Percentiles rank a stretch among this genome's conserved stretches.
Conservation (phyloP, 2,329 filamentous ascomycete genomes). For the Metarhizium guizhouense region DNA sequence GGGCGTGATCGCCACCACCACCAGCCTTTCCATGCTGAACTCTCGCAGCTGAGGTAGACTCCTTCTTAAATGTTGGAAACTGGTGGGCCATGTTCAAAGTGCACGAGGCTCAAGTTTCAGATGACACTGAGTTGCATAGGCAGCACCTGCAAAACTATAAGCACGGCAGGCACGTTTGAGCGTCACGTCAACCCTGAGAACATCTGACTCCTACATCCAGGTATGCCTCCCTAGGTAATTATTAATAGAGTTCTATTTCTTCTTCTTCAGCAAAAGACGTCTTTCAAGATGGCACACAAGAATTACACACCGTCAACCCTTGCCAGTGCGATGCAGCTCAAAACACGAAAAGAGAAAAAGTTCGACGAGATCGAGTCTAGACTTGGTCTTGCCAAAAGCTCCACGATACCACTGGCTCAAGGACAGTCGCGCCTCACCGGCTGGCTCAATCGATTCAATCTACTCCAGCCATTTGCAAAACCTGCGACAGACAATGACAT, state of each 20-base stretch:
- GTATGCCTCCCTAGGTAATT: not conserved
- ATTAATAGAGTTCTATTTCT: not conserved
- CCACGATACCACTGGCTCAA: conserved; percentile 11
- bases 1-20: not conserved
- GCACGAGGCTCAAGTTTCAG: conserved; percentile 3
- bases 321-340: conserved; percentile 38
- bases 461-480: conserved; percentile 36
- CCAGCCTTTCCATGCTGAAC: not conserved
- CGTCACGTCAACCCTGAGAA: not conserved
- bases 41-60: not conserved
- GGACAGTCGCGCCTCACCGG: conserved; percentile 28
- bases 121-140: not conserved
- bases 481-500: conserved; percentile 56
- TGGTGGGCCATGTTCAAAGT: not conserved
- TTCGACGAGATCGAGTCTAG: conserved; percentile 42
- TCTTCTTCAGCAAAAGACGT: not conserved
- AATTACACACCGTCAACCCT: conserved; percentile 16
- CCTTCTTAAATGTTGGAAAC: not conserved
- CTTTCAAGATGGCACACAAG: conserved; percentile 16
- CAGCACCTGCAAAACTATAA: not conserved
- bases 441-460: conserved; percentile 44
- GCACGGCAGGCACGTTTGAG: not conserved
- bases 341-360: conserved; percentile 37
- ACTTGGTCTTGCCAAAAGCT: conserved; percentile 28
- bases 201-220: not conserved